These are phyloP conservation scores for Zoysia matrella DNA, from an alignment of 202 grass and related monocot species.

Conservation along the genomic window DNA sequence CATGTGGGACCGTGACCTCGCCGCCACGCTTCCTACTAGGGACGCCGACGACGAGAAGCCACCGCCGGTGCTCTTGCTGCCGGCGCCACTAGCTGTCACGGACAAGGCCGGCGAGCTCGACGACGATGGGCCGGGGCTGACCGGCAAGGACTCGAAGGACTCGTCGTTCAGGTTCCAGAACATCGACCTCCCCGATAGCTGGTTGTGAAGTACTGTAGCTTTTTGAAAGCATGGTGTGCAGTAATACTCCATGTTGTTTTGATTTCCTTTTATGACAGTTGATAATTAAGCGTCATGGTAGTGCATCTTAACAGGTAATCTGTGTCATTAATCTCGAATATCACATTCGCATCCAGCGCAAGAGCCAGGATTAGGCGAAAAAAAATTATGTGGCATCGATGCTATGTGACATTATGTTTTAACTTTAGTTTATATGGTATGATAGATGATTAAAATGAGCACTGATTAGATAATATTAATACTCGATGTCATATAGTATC, in stretches of 20 bases:
- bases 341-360: no score
- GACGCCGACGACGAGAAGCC: slow-evolving; percentile 3
- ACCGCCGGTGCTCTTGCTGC: slow-evolving; percentile 20
- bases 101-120: neutral
- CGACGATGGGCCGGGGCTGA: slow-evolving; percentile 33
- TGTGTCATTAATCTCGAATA: no score
- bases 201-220: slow-evolving; percentile 46
- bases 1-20: slow-evolving; percentile 62
- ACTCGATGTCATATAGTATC: no score
- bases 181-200: slow-evolving; percentile 76
- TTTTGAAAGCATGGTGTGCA: neutral
- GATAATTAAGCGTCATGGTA: neutral
- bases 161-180: slow-evolving; percentile 73
- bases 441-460: no score
- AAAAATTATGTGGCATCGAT: no score
- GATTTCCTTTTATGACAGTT: neutral
- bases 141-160: slow-evolving; percentile 42
- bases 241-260: neutral
- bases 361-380: no score
- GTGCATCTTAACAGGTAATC: no score
- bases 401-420: no score
- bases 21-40: neutral
- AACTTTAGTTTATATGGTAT: no score
- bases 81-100: neutral
- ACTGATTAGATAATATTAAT: no score